These are phyloP conservation scores for Syzygium aromaticum DNA, from an alignment of 345 rosid species.

Conservation along the genomic window DNA sequence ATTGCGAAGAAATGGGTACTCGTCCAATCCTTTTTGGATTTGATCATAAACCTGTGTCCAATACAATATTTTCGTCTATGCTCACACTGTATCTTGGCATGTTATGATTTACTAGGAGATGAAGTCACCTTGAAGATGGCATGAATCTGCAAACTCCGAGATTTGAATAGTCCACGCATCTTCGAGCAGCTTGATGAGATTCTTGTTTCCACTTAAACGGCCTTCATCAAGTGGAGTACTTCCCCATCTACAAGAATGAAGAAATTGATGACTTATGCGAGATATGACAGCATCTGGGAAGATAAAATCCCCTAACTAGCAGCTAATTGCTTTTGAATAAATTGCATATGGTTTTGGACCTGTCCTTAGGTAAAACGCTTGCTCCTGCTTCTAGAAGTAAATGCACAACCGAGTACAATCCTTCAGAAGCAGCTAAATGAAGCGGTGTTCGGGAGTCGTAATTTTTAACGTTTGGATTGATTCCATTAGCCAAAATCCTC, in stretches of 20 bases:
- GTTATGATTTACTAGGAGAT: background rate
- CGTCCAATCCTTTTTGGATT: background rate
- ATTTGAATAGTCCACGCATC: conserved; percentile 40
- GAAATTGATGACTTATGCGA: background rate
- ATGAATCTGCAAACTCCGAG: conserved; percentile 15
- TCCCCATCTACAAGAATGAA: conserved; percentile 62
- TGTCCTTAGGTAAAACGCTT: conserved; percentile 60
- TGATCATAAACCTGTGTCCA: background rate
- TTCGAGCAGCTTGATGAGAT: conserved; percentile 52
- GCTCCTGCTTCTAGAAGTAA: conserved; percentile 63
- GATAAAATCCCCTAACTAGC: background rate
- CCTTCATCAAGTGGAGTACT: conserved; percentile 69
- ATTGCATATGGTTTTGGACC: conserved; percentile 16
- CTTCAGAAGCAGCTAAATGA: conserved; percentile 79
- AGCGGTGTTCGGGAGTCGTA: conserved; percentile 74
- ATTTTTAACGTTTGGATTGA: conserved; percentile 60
- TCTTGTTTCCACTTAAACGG: conserved; percentile 37
- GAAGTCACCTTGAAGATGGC: conserved; percentile 4
- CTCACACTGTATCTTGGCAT: background rate
- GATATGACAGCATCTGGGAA: background rate
- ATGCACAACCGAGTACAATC: conserved; percentile 29
- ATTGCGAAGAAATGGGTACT: background rate
- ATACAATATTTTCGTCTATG: background rate
- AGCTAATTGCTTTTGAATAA: background rate
- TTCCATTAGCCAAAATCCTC: conserved; percentile 46